These are phyloP conservation scores for Rhizopogon roseolus DNA, from an alignment of 768 basidiomycete genomes.

Conservation along the genomic window DNA sequence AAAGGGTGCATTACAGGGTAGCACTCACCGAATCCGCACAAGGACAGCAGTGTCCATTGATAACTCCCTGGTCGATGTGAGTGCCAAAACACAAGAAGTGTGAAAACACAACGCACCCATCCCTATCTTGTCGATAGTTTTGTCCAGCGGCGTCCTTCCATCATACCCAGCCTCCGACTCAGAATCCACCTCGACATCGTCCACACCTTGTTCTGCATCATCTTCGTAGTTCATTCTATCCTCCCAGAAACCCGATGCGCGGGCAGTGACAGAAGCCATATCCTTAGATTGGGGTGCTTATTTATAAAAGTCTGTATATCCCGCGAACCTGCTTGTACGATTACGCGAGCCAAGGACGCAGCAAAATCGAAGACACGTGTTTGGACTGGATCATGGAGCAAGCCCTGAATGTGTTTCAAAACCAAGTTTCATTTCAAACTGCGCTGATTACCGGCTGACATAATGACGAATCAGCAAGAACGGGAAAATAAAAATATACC, in stretches of 20 bases:
- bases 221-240: constrained; percentile 35
- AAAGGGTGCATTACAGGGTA: background rate
- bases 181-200: constrained; percentile 21
- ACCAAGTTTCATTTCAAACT: no score
- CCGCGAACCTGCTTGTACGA: background rate
- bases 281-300: background rate
- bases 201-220: constrained; percentile 32
- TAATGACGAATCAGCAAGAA: no score
- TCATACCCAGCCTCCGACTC: constrained; percentile 27
- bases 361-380: background rate
- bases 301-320: background rate
- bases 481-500: no score
- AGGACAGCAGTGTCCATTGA: constrained; percentile 75
- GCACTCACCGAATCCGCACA: constrained; percentile 84
- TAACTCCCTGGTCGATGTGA: constrained; percentile 47
- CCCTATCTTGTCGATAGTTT: constrained; percentile 85
- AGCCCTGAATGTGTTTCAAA: no score
- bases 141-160: constrained; percentile 63
- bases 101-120: constrained; percentile 53
- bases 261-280: constrained; percentile 41
- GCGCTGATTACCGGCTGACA: no score
- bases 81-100: background rate
- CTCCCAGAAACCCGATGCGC: constrained; percentile 47
- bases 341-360: constrained; percentile 2
- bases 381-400: no score